These are phyloP conservation scores for Pseudogymnoascus sp. DNA, from an alignment of 2,329 filamentous ascomycete genomes.

Conservation along the genomic window DNA sequence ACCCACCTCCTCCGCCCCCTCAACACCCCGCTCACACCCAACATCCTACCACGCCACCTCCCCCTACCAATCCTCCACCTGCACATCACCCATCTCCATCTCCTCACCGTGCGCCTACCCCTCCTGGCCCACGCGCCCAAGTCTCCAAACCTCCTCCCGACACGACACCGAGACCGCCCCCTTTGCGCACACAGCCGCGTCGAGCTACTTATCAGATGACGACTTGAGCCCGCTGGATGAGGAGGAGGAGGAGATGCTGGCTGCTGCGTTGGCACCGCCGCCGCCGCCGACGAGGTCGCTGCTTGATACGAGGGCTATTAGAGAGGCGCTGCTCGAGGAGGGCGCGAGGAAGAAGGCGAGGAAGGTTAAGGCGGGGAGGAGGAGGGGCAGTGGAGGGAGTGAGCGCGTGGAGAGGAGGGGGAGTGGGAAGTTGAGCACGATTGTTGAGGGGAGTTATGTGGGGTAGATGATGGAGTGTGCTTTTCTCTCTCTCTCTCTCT, in stretches of 20 bases:
- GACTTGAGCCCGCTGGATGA: neutral
- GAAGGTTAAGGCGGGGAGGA: neutral
- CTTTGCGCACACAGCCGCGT: neutral
- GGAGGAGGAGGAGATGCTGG: neutral
- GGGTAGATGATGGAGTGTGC: neutral
- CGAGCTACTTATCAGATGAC: neutral
- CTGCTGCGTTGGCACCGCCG: no score
- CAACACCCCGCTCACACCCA: neutral
- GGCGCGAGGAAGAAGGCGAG: neutral
- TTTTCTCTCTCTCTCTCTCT: neutral
- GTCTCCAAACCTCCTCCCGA: neutral
- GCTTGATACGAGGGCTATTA: neutral
- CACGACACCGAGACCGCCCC: neutral
- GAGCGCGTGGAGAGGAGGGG: neutral
- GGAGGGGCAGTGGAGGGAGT: neutral
- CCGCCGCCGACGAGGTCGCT: neutral
- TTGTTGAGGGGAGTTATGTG: slow-evolving; percentile 4
- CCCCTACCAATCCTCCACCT: neutral
- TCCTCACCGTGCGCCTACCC: slow-evolving; percentile 3
- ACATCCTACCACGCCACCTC: slow-evolving; percentile 10
- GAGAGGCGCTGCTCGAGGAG: neutral
- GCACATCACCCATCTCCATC: neutral
- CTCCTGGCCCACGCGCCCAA: neutral
- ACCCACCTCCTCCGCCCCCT: neutral
- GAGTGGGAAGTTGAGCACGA: neutral